Evolutionary conservation across 768 basidiomycete species (phyloP).

Genomic region (Lanmaoa pseudosensibilis): DNA sequence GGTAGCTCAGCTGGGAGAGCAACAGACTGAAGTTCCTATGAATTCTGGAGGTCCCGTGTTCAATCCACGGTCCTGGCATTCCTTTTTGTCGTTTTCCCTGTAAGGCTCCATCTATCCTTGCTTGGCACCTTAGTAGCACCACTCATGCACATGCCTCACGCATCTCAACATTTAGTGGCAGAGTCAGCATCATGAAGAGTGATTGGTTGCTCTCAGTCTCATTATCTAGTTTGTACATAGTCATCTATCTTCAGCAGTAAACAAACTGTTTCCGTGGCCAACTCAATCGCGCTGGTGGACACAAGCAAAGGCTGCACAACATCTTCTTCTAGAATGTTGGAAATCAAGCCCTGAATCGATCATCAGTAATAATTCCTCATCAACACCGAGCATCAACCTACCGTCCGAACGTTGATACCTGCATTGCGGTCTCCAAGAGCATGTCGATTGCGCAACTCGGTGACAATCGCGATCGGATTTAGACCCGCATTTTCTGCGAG

Average conservation of each 20-base stretch:
- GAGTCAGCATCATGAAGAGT: not conserved
- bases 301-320: constrained; percentile 96
- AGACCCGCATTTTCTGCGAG: constrained; percentile 98
- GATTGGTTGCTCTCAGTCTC: not conserved
- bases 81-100: constrained; percentile 15
- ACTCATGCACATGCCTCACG: not conserved
- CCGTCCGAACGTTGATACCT: constrained; percentile 98
- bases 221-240: constrained; percentile 76
- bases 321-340: constrained; percentile 96
- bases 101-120: not conserved
- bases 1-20: constrained; percentile 78
- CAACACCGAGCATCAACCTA: constrained; percentile 34
- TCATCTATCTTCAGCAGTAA: constrained; percentile 95
- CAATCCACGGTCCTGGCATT: constrained; percentile 75
- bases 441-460: constrained; percentile 95
- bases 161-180: not conserved
- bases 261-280: constrained; percentile 97
- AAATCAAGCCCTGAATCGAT: constrained; percentile 77
- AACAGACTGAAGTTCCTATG: constrained; percentile 62
- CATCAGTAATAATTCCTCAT: constrained; percentile 5
- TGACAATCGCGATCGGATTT: constrained; percentile 97
- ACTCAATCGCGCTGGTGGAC: constrained; percentile 91
- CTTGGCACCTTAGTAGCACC: not conserved
- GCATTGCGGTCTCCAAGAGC: constrained; percentile 92
- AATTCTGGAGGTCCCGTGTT: constrained; percentile 76